These are phyloP conservation scores for Eragrostis tef DNA, from an alignment of 202 grass and related monocot genomes.

Conservation along the genomic window DNA sequence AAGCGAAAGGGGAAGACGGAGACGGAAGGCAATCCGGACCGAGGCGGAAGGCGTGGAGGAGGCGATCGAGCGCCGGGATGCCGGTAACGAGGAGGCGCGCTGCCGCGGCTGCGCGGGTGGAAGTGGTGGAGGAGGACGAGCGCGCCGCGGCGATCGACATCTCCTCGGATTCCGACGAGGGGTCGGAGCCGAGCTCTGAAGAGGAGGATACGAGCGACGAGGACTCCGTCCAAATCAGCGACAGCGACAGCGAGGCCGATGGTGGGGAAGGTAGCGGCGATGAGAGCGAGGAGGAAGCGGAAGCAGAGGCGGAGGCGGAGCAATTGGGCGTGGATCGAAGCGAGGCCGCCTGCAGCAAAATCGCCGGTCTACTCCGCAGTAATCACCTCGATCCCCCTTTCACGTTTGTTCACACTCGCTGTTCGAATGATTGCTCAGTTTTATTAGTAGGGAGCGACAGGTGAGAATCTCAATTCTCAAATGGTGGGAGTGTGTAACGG, in stretches of 20 bases:
- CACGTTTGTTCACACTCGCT: not conserved
- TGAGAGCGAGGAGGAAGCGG: constrained; percentile 41
- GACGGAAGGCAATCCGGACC: constrained; percentile 15
- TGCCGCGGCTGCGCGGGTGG: not conserved
- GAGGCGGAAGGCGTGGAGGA: not conserved
- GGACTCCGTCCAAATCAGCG: constrained; percentile 51
- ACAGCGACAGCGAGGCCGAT: constrained; percentile 35
- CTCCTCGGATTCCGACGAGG: constrained; percentile 60
- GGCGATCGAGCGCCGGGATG: constrained; percentile 31
- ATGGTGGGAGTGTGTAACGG: not conserved
- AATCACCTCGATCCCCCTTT: constrained; percentile 23
- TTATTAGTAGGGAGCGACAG: not conserved
- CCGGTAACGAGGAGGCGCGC: constrained; percentile 49
- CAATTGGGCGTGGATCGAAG: constrained; percentile 34
- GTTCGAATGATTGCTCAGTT: not conserved
- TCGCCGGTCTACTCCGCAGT: constrained; percentile 59
- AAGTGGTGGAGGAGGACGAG: constrained; percentile 1
- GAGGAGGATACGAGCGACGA: constrained; percentile 44
- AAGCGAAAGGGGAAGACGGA: not conserved
- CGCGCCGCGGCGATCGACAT: constrained; percentile 44
- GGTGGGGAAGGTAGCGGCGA: constrained; percentile 10
- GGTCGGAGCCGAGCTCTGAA: constrained; percentile 37
- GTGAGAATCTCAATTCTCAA: not conserved
- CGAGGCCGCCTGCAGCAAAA: constrained; percentile 53
- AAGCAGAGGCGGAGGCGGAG: constrained; percentile 14